phyloP scores from a whole-genome alignment of 2,329 filamentous ascomycete genomes.

The Xylariomycetidae sp. region DNA sequence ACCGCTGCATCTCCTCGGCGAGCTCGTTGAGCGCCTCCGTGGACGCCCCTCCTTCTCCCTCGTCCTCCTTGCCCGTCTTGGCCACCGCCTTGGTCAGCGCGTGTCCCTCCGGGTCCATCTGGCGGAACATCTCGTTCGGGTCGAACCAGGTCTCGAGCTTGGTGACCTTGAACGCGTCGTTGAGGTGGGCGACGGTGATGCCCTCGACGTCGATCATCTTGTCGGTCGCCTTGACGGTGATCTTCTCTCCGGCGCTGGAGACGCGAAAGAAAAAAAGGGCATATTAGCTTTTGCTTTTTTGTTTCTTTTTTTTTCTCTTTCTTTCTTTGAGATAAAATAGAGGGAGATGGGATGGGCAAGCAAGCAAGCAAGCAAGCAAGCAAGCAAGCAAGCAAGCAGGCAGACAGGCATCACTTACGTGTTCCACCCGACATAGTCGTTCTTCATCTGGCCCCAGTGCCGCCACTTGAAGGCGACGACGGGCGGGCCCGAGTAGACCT shows the following conservation, averaged over 20 bases:
- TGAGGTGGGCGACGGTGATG: constrained; percentile 56
- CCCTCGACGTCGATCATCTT: constrained; percentile 60
- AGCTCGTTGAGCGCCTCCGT: too few relatives aligned
- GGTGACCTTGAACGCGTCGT: constrained; percentile 54
- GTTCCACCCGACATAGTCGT: constrained; percentile 61
- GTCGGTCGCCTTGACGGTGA: constrained; percentile 57
- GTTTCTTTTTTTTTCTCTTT: too few relatives aligned
- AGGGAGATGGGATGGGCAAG: neutral
- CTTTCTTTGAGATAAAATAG: neutral
- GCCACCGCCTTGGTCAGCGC: constrained; percentile 3
- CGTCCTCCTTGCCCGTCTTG: too few relatives aligned
- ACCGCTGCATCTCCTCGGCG: too few relatives aligned
- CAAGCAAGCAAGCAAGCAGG: too few relatives aligned
- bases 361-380: neutral
- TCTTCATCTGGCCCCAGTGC: constrained; percentile 64
- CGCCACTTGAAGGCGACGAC: constrained; percentile 61
- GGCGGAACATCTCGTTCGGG: constrained; percentile 61
- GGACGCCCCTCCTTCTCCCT: too few relatives aligned
- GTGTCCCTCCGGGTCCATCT: constrained; percentile 39
- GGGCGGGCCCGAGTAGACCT: constrained; percentile 63
- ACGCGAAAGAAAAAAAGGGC: neutral
- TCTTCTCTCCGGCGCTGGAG: constrained; percentile 56
- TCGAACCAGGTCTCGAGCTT: constrained; percentile 62
- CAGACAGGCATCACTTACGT: constrained; percentile 40
- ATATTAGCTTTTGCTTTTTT: too few relatives aligned